phyloP scores from a whole-genome alignment of 2,329 filamentous ascomycete species.

The Aspergillus clavatus region DNA sequence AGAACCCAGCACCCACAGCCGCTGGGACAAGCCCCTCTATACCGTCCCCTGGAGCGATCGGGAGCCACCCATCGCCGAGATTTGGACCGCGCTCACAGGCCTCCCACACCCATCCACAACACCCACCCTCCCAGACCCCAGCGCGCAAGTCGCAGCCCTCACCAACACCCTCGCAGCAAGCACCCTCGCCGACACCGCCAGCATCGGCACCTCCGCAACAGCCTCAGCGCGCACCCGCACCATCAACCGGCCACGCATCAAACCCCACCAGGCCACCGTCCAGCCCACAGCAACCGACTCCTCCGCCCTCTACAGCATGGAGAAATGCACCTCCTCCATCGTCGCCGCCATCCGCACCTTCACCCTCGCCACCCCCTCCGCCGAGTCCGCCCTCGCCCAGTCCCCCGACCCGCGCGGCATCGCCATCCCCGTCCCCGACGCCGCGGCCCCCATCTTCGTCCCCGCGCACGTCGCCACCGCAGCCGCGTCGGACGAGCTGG shows the following conservation, averaged over 20 bases:
- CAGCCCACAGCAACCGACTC: constrained; percentile 37
- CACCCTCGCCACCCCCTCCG: constrained; percentile 36
- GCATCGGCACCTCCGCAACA: constrained; percentile 19
- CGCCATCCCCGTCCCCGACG: constrained; percentile 31
- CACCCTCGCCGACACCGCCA: constrained; percentile 24
- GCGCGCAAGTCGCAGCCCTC: constrained; percentile 16
- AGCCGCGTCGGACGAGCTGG: constrained; percentile 40
- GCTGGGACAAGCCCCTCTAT: constrained; percentile 64
- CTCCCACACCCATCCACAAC: constrained; percentile 28
- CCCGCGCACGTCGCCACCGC: constrained; percentile 34
- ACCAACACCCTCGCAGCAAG: constrained; percentile 17
- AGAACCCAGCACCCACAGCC: constrained; percentile 61
- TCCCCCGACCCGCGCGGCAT: constrained; percentile 26
- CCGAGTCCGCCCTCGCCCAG: constrained; percentile 32
- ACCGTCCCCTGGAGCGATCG: constrained; percentile 55
- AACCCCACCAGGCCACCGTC: constrained; percentile 42
- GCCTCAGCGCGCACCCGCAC: constrained; percentile 17
- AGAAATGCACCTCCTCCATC: constrained; percentile 40
- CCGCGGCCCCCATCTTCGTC: constrained; percentile 30
- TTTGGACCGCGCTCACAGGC: constrained; percentile 55
- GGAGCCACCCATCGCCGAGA: constrained; percentile 53
- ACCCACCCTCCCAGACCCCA: constrained; percentile 8
- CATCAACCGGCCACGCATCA: constrained; percentile 23
- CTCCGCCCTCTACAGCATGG: constrained; percentile 41
- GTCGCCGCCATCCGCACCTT: constrained; percentile 40